Evolutionary conservation across 257 asterid species (phyloP), one percentile per base, ranked within the genome.

Genomic region (Solanum chmielewskii): DNA sequence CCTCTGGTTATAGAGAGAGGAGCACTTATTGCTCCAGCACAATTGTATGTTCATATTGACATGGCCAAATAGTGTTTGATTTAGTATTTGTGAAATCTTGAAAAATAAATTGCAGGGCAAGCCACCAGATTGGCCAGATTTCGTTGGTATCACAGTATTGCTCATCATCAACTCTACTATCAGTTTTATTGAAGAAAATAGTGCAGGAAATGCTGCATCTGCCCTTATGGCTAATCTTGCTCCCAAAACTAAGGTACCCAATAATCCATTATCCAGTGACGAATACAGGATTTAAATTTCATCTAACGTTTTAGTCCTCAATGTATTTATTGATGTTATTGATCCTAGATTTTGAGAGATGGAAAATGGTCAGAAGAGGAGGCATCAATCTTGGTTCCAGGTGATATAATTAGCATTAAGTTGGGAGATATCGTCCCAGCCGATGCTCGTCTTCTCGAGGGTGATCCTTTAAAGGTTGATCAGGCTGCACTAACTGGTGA

Each of bases 191-290:
- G 98, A 95, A 83, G 98, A 95, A 87, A 94, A 95, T 33, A 95
- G 93, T 39, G 98, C 98, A 20, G 98, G 98, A 69, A 95, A 96
- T 66, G 98, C 98, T 42, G 98, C 98, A 1, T 98, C 98, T 12
- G 94, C 98, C 13, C 98, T 94, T 75, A 96, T 94, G 98, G 98
- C 98, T 74, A 98, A 97, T 82, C 98, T 96, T 71, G 99, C 99
- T 31, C 98, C 98, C 89, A 94, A 95, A 89, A 92, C 97, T 78
- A 94, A 95, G 98, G 98, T 94, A 83, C 9, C 62, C 18, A 21
- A 25, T 14, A 6, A 20, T 62, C 12, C 6, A 42, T 4, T 15
- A 21, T 37, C 4, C 2, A 21, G 15, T 1, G 15, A 9, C 3
- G 1, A 20, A 37, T 33, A 1, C 4, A 33, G 0, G 37, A 84